These are phyloP conservation scores for Neocatenulostroma microsporum DNA, from an alignment of 2,329 filamentous ascomycete genomes.

Conservation along the genomic window DNA sequence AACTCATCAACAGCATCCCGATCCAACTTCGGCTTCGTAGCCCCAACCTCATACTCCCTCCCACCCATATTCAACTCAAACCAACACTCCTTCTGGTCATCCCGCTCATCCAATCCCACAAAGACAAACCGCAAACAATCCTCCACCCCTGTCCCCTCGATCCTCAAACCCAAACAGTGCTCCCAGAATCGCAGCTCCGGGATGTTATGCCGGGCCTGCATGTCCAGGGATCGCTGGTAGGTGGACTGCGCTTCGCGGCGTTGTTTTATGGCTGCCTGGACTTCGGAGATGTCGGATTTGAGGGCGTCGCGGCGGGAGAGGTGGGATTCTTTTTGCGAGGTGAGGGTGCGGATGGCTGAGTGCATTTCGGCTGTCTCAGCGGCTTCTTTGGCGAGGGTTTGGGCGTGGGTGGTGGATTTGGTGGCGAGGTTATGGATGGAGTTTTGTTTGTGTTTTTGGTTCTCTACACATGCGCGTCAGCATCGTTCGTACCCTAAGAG, in stretches of 20 bases:
- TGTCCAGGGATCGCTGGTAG: conserved; percentile 66
- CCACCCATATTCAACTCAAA: conserved; percentile 81
- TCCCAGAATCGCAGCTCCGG: conserved; percentile 97
- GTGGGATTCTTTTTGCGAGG: conserved; percentile 48
- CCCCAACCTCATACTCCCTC: conserved; percentile 76
- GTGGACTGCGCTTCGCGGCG: conserved; percentile 63
- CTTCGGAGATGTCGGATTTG: conserved; percentile 52
- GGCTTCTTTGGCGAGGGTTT: conserved; percentile 67
- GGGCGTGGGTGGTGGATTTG: conserved; percentile 62
- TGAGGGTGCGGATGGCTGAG: conserved; percentile 50
- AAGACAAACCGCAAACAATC: conserved; percentile 88
- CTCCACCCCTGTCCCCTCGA: conserved; percentile 67
- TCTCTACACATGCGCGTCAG: conserved; percentile 53
- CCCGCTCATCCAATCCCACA: conserved; percentile 74
- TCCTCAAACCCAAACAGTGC: conserved; percentile 75
- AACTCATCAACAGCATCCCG: conserved; percentile 65
- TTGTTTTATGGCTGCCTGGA: conserved; percentile 62
- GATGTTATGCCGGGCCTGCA: conserved; percentile 78
- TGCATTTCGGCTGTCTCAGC: conserved; percentile 63
- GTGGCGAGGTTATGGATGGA: conserved; percentile 75
- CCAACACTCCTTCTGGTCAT: conserved; percentile 84
- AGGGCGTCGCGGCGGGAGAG: conserved; percentile 49
- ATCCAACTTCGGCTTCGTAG: conserved; percentile 75
- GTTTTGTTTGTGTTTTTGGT: conserved; percentile 80
- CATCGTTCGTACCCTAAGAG: too few species aligned